Evolutionary conservation across 345 rosid genomes (phyloP).

Genomic region (Garcia nutans): DNA sequence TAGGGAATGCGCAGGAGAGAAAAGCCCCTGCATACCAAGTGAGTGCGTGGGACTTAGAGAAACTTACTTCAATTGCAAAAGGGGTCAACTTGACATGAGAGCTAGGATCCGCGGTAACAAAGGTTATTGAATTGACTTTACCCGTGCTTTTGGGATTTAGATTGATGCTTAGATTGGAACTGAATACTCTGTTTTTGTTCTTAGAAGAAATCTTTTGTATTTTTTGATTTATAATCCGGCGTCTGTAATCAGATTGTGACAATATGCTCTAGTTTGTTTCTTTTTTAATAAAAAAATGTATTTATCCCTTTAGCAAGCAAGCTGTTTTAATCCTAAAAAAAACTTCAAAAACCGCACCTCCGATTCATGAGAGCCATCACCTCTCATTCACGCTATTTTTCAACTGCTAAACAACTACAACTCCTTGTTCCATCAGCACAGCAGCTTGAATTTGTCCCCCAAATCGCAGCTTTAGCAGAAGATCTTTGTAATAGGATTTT

Average conservation of each 20-base stretch:
- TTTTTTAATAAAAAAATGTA: constrained; percentile 1
- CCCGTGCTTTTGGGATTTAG: not conserved
- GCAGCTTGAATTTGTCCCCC: constrained; percentile 8
- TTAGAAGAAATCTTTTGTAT: not conserved
- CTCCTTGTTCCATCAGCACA: constrained; percentile 20
- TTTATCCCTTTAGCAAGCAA: not conserved
- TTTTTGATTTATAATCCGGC: not conserved
- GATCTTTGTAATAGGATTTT: constrained; percentile 40
- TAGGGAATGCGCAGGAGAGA: constrained; percentile 87
- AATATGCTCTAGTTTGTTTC: not conserved
- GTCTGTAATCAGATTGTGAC: not conserved
- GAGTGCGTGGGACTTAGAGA: constrained; percentile 93
- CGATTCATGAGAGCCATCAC: constrained; percentile 44
- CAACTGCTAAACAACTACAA: constrained; percentile 18
- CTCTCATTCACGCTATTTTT: constrained; percentile 34
- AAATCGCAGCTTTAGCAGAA: constrained; percentile 22
- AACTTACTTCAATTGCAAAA: constrained; percentile 97
- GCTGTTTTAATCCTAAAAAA: not conserved
- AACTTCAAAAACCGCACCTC: not conserved
- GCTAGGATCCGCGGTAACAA: constrained; percentile 96
- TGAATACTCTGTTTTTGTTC: too few species aligned
- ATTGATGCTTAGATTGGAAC: not conserved
- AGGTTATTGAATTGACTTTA: constrained; percentile 54
- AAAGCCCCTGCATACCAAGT: constrained; percentile 70
- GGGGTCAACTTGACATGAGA: constrained; percentile 99